These are phyloP conservation scores for Solanum hybrid DNA, from an alignment of 305 asterid genomes.

Conservation along the genomic window DNA sequence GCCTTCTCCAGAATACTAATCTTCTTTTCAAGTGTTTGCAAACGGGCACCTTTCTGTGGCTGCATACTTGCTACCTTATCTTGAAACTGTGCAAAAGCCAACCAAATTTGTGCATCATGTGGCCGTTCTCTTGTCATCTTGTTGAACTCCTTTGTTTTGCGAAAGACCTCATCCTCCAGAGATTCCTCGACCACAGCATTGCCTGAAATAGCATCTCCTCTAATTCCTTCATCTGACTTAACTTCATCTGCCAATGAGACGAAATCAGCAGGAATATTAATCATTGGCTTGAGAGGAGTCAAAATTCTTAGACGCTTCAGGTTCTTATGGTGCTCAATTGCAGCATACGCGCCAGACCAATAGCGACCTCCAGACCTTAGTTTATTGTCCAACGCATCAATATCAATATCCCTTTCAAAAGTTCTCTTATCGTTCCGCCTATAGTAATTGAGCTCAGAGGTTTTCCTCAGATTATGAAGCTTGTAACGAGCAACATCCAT, in stretches of 20 bases:
- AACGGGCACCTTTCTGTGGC: constrained; percentile 80
- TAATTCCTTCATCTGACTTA: constrained; percentile 29
- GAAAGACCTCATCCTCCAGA: constrained; percentile 79
- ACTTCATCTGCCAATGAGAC: constrained; percentile 38
- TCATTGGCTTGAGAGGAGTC: constrained; percentile 31
- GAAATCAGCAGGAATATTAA: constrained; percentile 34
- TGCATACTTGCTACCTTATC: constrained; percentile 88
- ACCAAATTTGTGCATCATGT: constrained; percentile 67
- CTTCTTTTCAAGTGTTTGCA: constrained; percentile 91
- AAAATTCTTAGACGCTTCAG: constrained; percentile 63
- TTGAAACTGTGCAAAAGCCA: constrained; percentile 80
- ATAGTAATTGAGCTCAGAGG: constrained; percentile 24
- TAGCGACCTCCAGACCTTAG: constrained; percentile 82
- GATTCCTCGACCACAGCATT: constrained; percentile 65
- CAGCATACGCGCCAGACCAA: constrained; percentile 80
- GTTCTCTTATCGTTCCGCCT: constrained; percentile 23
- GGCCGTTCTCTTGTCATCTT: constrained; percentile 80
- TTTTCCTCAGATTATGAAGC: constrained; percentile 45
- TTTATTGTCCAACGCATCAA: constrained; percentile 52
- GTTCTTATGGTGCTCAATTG: constrained; percentile 79
- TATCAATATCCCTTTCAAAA: constrained; percentile 55
- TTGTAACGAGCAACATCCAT: constrained; percentile 95
- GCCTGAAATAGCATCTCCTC: constrained; percentile 17
- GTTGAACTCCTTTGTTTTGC: constrained; percentile 82
- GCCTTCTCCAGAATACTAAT: constrained; percentile 96